Evolutionary conservation across 495 filamentous ascomycete species (phyloP).

Genomic region (Zalerion maritima): DNA sequence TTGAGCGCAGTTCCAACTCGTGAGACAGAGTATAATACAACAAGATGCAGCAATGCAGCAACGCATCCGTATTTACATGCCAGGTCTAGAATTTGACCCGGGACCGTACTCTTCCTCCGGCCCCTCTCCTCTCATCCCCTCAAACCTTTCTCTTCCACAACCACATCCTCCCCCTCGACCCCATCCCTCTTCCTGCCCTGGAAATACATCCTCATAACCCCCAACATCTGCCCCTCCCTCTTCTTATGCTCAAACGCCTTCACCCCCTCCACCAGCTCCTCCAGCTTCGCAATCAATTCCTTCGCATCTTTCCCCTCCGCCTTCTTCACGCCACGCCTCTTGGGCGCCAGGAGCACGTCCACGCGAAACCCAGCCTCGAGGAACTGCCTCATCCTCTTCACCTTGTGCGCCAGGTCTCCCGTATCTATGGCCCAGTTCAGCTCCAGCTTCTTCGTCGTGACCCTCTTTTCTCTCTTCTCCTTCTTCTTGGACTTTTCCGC

Average conservation of each 20-base stretch:
- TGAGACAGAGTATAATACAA: no score
- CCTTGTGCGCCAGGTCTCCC: slow-evolving; percentile 48
- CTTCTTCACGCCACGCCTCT: slow-evolving; percentile 15
- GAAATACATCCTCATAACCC: slow-evolving; percentile 18
- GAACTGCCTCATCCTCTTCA: slow-evolving; percentile 45
- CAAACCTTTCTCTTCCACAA: no score
- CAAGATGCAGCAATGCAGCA: no score
- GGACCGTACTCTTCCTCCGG: no score
- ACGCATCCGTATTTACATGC: no score
- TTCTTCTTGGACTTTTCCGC: slow-evolving; percentile 12
- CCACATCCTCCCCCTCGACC: slow-evolving; percentile 4
- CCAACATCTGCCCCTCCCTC: slow-evolving; percentile 22
- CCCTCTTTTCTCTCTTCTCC: slow-evolving; percentile 8
- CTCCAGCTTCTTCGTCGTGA: slow-evolving; percentile 53
- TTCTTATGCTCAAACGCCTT: slow-evolving; percentile 20
- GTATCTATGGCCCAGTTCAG: slow-evolving; percentile 68
- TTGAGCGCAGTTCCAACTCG: no score
- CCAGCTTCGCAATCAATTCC: no score
- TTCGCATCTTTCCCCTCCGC: slow-evolving; percentile 20
- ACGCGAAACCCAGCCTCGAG: slow-evolving; percentile 48
- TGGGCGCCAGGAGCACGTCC: slow-evolving; percentile 40
- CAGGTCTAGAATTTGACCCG: no score
- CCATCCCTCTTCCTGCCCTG: slow-evolving; percentile 11
- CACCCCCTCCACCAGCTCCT: slow-evolving; percentile 18
- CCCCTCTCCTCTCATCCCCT: no score